phyloP scores from a whole-genome alignment of 306 rosid genomes.

The Astragalus membranaceus region DNA sequence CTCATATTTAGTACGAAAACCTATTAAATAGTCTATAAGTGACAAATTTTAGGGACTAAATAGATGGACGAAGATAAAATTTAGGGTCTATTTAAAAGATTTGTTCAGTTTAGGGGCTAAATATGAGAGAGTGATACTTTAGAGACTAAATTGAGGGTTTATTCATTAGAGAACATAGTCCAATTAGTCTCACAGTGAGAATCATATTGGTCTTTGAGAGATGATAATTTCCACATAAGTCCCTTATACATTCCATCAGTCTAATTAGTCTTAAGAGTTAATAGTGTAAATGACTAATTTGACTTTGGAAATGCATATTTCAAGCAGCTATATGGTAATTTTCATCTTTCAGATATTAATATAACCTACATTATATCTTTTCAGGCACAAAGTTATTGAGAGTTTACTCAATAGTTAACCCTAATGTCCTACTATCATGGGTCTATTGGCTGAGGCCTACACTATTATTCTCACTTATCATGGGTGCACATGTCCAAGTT shows the following conservation, averaged over 20 bases:
- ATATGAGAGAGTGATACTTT: too few species aligned
- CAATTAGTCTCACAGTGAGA: background rate
- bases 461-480: background rate
- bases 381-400: background rate
- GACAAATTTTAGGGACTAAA: too few species aligned
- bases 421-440: background rate
- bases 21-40: too few species aligned
- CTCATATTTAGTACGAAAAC: too few species aligned
- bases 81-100: too few species aligned
- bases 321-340: background rate
- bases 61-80: too few species aligned
- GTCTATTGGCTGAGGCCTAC: background rate
- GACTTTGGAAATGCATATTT: background rate
- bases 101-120: too few species aligned
- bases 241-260: background rate
- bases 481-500: background rate
- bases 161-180: too few species aligned
- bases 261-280: background rate
- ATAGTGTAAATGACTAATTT: background rate
- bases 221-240: background rate
- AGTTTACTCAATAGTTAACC: conserved; percentile 5
- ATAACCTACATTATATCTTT: background rate
- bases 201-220: background rate
- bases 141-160: too few species aligned
- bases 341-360: background rate